A percentile compares a stretch with the other conserved stretches of the same genome.
Conservation (phyloP, 768 basidiomycete genomes). For the Paxillus rubicundulus region DNA sequence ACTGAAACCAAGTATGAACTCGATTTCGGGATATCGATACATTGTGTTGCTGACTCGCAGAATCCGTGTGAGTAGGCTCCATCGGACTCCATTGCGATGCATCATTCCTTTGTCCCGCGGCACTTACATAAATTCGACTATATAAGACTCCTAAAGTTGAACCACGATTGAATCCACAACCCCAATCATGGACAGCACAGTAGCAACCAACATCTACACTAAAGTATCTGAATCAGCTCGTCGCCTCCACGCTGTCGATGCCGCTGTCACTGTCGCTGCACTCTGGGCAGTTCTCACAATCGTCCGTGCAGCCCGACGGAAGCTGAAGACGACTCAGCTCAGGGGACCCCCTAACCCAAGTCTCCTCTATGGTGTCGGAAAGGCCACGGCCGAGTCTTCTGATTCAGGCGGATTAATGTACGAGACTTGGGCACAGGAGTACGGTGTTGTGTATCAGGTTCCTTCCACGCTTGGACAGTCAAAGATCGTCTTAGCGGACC, state of each 20-base stretch:
- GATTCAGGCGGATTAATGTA: constrained; percentile 34
- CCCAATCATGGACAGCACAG: neutral
- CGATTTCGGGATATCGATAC: too few relatives aligned
- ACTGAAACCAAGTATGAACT: too few relatives aligned
- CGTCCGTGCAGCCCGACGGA: neutral
- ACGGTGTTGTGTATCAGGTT: constrained; percentile 47
- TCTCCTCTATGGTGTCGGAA: constrained; percentile 17
- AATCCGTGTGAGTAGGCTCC: too few relatives aligned
- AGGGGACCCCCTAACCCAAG: constrained; percentile 18
- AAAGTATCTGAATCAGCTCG: neutral
- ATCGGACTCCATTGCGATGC: too few relatives aligned
- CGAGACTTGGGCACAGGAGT: constrained; percentile 47
- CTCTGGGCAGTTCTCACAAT: constrained; percentile 8
- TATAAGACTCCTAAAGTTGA: too few relatives aligned
- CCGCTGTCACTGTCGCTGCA: neutral
- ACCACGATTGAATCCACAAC: neutral
- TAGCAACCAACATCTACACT: neutral
- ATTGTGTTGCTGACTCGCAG: too few relatives aligned
- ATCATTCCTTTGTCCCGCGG: too few relatives aligned
- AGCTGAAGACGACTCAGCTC: constrained; percentile 19
- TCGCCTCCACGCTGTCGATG: neutral
- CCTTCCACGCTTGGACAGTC: constrained; percentile 36
- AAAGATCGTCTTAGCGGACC: constrained; percentile 42
- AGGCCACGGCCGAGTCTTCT: neutral
- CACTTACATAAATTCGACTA: too few relatives aligned